A percentile compares a stretch with the other conserved stretches of the same genome.
Evolutionary conservation across 345 rosid genomes (phyloP).

Genomic region (Trapa incisa): DNA sequence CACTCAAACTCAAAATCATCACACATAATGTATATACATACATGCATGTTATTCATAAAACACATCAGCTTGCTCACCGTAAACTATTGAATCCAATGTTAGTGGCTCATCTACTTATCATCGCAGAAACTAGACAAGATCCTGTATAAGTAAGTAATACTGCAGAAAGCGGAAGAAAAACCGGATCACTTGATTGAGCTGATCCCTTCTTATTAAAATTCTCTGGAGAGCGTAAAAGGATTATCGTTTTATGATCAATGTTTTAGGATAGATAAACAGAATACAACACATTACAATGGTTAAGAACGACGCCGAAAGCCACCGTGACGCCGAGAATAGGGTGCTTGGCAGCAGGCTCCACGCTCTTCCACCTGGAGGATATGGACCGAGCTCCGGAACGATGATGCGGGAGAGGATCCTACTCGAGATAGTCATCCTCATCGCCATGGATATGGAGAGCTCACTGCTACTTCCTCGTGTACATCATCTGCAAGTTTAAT

Average conservation of each 20-base stretch:
- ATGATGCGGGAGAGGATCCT: conserved; percentile 17
- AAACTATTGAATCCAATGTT: neutral
- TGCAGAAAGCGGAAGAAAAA: neutral
- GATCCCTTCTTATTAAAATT: neutral
- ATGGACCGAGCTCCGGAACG: conserved; percentile 37
- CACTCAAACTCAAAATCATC: neutral
- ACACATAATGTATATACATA: neutral
- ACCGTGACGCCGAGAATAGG: conserved; percentile 97
- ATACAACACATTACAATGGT: conserved; percentile 70
- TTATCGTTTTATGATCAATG: neutral
- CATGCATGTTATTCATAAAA: neutral
- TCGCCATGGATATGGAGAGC: conserved; percentile 1
- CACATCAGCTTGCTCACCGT: neutral
- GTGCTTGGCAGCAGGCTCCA: conserved; percentile 84
- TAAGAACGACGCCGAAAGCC: conserved; percentile 80
- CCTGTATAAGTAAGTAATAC: neutral
- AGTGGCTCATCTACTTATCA: neutral
- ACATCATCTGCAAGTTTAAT: too few relatives aligned
- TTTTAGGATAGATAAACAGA: neutral
- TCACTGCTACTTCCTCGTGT: neutral
- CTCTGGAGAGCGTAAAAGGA: neutral
- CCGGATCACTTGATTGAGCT: neutral
- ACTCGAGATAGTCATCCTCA: conserved; percentile 8
- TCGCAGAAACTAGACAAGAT: neutral
- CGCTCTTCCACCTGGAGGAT: conserved; percentile 83